A percentile compares a stretch with the other conserved stretches of the same genome.
Evolutionary conservation across 345 rosid species (phyloP).

Genomic region (Anacardium occidentale): DNA sequence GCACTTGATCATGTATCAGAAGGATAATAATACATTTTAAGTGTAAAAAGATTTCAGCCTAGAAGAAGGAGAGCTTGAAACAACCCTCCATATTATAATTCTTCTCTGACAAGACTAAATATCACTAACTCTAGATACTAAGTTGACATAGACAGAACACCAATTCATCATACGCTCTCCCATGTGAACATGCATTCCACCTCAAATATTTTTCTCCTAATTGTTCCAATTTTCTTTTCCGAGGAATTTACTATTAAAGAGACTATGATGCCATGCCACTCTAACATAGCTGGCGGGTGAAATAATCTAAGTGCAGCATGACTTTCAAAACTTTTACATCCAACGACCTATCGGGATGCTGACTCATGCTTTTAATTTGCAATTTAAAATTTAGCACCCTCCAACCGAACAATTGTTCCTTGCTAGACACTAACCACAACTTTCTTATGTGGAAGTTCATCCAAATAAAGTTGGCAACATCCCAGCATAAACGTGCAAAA

Average conservation of each 20-base stretch:
- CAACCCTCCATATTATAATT: slow-evolving; percentile 3
- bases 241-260: background rate
- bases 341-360: background rate
- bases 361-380: background rate
- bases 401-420: slow-evolving; percentile 6
- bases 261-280: background rate
- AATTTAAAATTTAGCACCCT: no score
- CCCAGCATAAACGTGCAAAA: background rate
- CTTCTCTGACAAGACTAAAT: no score
- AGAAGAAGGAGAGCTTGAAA: background rate
- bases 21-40: slow-evolving; percentile 6
- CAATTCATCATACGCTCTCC: no score
- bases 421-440: background rate
- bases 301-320: background rate
- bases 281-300: background rate
- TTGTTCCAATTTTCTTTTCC: background rate
- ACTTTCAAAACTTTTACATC: background rate
- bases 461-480: background rate
- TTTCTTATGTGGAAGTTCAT: slow-evolving; percentile 4
- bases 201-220: background rate
- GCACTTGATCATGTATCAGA: background rate
- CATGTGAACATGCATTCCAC: no score
- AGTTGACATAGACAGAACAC: no score
- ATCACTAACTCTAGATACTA: background rate
- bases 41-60: background rate